Base-by-base conservation (phyloP, 2,329 filamentous ascomycete genomes). In the Penicillium psychrosexuale region DNA sequence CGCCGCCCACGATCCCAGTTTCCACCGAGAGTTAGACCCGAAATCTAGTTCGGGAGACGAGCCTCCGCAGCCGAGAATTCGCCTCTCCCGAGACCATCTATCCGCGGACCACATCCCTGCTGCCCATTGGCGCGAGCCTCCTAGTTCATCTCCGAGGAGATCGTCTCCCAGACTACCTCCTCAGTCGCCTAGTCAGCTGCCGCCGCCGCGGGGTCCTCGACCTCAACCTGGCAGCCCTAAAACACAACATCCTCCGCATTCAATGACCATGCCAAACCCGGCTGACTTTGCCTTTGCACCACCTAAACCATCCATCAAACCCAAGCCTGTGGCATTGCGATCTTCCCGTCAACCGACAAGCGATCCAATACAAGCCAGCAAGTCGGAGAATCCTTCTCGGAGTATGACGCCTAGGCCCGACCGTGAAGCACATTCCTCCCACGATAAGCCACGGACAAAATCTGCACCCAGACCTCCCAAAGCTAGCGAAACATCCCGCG, bases 291-390 rank as follows among this genome's bases (percentile, higher is more conserved):
- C 19, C 50, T 65, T 57, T 34, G 50, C 62, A 27, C 55, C 61
- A 7, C 51, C 63, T 40, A 62, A 66, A 44, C 69, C 71, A 52
- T 70, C 73, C 19, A 58, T 72, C 46, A 74, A 66, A 51, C 69
- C 77, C 11, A 74, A 78, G 44, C 73, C 76, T 13, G 56, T 69
- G 12, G 65, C 67, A 1, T 54, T 72, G 22, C 63, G 68, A 46
- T 60, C 66, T 17, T 60, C 66, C 27, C 56, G 58, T n/a, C 62
- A 56, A 6, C 59, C 62, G 9, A 58, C 63, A 13, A 47, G 57
- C 33, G 54, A 52, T 43, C 36, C 44, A 27, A 58, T 59, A 37
- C 47, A 60, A 47, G 33, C 52, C 24, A 51, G 50, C 64, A 47
- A 59, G 55, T 50, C 69, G 66, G 56, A 76, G 69, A 47, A 51